phyloP scores from a whole-genome alignment of 208 protist genomes.

The Entamoeba dispar region DNA sequence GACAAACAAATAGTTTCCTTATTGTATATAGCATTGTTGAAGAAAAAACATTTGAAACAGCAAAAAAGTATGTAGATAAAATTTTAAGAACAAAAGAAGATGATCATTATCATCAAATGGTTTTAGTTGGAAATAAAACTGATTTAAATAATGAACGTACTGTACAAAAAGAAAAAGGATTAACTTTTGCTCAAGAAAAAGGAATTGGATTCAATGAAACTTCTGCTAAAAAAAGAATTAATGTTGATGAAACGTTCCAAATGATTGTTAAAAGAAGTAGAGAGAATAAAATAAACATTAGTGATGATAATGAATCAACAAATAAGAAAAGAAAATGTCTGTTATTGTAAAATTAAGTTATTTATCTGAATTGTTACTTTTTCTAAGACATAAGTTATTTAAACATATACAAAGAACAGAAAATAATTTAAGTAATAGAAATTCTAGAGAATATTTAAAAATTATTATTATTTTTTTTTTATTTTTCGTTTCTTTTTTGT shows the following conservation, averaged over 20 bases:
- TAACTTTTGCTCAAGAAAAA: neutral
- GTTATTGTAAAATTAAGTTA: no score
- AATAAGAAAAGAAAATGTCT: no score
- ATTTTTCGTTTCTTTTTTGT: no score
- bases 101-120: neutral
- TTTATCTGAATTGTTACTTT: no score
- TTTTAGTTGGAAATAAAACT: slow-evolving; percentile 10
- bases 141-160: neutral
- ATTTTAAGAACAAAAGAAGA: slow-evolving; percentile 46
- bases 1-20: slow-evolving; percentile 52
- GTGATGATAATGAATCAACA: no score
- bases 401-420: no score
- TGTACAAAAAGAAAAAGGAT: neutral
- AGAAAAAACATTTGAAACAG: slow-evolving; percentile 39
- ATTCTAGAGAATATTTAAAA: no score
- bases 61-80: slow-evolving; percentile 42
- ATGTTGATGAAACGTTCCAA: slow-evolving; percentile 35
- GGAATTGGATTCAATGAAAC: neutral
- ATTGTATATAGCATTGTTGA: slow-evolving; percentile 47
- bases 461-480: no score
- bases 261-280: neutral
- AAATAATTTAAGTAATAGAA: no score
- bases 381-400: no score
- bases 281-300: neutral
- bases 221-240: neutral